Base-by-base conservation (phyloP, 1,284 basidiomycete species). In the Pseudozyma tsukubaensis region DNA sequence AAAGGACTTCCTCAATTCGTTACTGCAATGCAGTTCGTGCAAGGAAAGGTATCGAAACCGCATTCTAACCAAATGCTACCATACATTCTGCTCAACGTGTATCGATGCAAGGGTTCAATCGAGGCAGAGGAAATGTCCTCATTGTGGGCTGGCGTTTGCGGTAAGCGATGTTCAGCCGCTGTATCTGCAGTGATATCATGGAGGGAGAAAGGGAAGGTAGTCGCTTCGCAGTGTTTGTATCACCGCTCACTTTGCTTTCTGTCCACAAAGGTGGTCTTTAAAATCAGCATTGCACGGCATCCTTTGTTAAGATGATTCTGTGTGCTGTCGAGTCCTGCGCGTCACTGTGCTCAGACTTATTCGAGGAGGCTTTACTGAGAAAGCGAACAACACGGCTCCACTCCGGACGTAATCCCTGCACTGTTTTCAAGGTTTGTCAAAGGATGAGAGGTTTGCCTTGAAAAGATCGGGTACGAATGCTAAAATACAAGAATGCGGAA, bases 91-190 rank as follows among this genome's bases (percentile, higher is more conserved):
- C 87, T 92, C 92, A 83, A 86, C 88, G 21, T 90, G 96, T 84
- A 89, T 99, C 49, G 94, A 97, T 76, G 88, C 91, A 29, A 90
- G 97, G 39, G 89, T 99, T 77, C 87, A 92, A 51, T 95, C 92
- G 32, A 90, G 96, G 68, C 95, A 97, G 85, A 91, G 96, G 50
- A 97, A 97, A 86, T 99, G 96, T 85, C 96, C 96, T 16, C 91
- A 92, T 19, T 98, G 96, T 84, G 92, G 92, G 72, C 82, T 92
- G 40, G 87, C 89, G 1, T 99, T 99, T 86, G 91, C 92, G 7
- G 90, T 91, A 79, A 91, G 91, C 68, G 95, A 99, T 76, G 92
- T 94, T 21, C 90, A 94, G 83, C 88, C 89, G 51, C 86, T 98
- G 55, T 97, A 90, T 85, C 92, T 80, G 65, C 76, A 76, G 70